Conservation (phyloP, 257 asterid species). For the Nicotiana paniculata region DNA sequence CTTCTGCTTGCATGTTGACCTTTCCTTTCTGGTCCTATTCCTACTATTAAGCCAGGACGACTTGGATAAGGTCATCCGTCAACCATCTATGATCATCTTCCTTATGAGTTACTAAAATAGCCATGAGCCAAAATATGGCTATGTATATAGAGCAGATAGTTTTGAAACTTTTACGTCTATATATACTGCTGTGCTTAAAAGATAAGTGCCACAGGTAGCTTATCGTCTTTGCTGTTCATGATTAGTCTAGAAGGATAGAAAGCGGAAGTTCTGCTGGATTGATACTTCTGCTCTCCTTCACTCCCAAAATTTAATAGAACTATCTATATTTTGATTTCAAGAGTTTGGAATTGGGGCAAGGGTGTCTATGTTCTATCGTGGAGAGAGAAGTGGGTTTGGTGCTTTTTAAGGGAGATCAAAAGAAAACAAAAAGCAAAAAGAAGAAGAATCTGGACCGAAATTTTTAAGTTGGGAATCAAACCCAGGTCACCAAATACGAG, state of each 20-base stretch:
- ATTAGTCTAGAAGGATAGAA: neutral
- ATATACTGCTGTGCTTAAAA: neutral
- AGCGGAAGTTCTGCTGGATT: neutral
- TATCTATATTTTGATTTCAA: neutral
- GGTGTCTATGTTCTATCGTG: no score
- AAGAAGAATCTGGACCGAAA: no score
- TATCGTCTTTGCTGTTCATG: neutral
- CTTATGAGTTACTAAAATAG: neutral
- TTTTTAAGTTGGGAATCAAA: no score
- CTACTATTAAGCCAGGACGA: neutral
- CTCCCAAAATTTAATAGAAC: neutral
- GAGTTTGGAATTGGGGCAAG: no score
- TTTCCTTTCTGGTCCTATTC: neutral
- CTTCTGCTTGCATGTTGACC: neutral
- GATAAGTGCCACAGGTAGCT: neutral
- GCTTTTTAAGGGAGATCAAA: no score
- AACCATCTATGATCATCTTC: neutral
- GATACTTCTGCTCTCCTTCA: neutral
- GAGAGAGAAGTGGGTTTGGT: no score
- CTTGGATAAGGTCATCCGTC: neutral
- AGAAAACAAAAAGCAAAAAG: no score
- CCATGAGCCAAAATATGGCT: neutral
- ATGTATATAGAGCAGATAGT: neutral
- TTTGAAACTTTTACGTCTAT: neutral
- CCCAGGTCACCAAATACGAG: no score